These are phyloP conservation scores for Phoma herbarum DNA, from an alignment of 2,329 filamentous ascomycete genomes.

Conservation along the genomic window DNA sequence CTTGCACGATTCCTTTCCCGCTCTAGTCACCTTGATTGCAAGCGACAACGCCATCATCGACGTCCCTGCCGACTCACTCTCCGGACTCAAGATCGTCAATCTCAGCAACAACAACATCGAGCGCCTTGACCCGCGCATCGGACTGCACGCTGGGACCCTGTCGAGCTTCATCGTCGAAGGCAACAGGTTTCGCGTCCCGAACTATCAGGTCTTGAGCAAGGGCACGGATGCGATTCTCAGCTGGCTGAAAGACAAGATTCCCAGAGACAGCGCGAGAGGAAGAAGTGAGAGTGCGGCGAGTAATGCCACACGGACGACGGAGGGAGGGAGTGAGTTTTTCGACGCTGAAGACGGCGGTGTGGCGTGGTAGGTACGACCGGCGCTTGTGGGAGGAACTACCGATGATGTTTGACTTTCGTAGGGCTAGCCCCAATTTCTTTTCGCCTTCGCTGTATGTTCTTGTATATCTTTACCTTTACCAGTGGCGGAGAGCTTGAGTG, in stretches of 20 bases:
- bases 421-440: conserved; percentile 2
- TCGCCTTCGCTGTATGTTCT: not conserved
- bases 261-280: conserved; percentile 39
- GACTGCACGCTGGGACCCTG: conserved; percentile 73
- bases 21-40: conserved; percentile 73
- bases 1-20: conserved; percentile 74
- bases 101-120: conserved; percentile 86
- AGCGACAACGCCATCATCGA: conserved; percentile 82
- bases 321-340: conserved; percentile 18
- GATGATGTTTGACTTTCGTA: not conserved
- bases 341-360: conserved; percentile 14
- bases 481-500: not conserved
- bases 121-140: conserved; percentile 81
- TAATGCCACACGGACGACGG: conserved; percentile 7
- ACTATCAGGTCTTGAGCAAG: conserved; percentile 82
- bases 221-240: conserved; percentile 85
- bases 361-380: conserved; percentile 6
- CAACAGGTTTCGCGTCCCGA: conserved; percentile 87
- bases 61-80: conserved; percentile 75
- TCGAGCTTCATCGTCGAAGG: conserved; percentile 79
- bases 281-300: conserved; percentile 6
- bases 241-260: conserved; percentile 81
- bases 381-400: not conserved
- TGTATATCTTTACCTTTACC: conserved; percentile 7
- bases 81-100: conserved; percentile 78